phyloP scores from a whole-genome alignment of 805 yeast species.

The Saccharomycopsis malanga region DNA sequence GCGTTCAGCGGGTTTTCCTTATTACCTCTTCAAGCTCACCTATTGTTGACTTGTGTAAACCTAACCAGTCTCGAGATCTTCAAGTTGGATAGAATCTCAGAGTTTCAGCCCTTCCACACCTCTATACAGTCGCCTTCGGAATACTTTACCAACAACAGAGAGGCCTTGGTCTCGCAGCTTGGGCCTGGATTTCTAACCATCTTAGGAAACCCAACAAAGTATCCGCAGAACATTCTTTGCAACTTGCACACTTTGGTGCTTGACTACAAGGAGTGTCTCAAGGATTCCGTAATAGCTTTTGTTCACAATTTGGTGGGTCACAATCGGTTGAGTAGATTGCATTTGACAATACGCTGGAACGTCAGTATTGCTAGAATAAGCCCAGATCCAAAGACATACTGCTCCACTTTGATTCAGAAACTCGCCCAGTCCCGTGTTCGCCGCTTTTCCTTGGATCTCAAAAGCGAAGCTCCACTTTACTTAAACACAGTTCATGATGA shows the following conservation, averaged over 20 bases:
- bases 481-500: conserved; percentile 27
- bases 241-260: conserved; percentile 20
- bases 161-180: background rate
- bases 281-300: conserved; percentile 32
- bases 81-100: conserved; percentile 8
- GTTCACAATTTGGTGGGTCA: conserved; percentile 27
- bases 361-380: conserved; percentile 25
- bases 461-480: conserved; percentile 28
- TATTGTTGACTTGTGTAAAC: background rate
- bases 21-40: conserved; percentile 8
- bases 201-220: background rate
- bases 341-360: conserved; percentile 37
- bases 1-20: conserved; percentile 10
- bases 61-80: background rate
- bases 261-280: conserved; percentile 36
- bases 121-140: background rate
- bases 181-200: conserved; percentile 12
- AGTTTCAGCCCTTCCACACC: conserved; percentile 7
- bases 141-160: background rate
- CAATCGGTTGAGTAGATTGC: conserved; percentile 29
- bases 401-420: background rate
- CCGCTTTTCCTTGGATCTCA: conserved; percentile 32
- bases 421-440: background rate
- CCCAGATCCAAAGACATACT: conserved; percentile 20
- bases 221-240: background rate